Evolutionary conservation across 169 alveolate species (phyloP).

Genomic region (Eimeria maxima): DNA sequence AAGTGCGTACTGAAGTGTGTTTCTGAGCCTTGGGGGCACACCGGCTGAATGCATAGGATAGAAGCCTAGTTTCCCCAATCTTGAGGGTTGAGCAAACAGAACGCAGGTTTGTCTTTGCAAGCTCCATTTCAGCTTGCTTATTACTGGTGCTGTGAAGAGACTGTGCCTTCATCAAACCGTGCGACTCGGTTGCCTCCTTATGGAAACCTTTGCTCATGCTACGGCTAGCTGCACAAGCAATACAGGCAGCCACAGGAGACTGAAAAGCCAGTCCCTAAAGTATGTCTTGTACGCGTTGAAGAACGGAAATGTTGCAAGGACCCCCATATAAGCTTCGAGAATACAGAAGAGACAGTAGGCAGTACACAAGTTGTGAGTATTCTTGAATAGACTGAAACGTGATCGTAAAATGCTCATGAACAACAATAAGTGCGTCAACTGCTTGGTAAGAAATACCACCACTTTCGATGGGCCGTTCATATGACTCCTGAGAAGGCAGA

Average conservation of each 20-base stretch:
- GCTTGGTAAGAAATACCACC: not conserved
- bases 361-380: not conserved
- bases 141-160: not conserved
- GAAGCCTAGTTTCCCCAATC: slow-evolving; percentile 50
- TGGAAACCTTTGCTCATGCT: not conserved
- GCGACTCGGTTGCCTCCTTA: not conserved
- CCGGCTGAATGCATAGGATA: slow-evolving; percentile 62
- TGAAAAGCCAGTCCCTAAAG: not conserved
- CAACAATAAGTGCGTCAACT: not conserved
- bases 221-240: slow-evolving; percentile 26
- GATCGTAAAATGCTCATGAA: not conserved
- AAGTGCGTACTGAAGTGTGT: not conserved
- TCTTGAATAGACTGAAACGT: not conserved
- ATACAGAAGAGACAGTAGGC: not conserved
- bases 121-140: slow-evolving; percentile 38
- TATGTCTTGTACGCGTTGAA: not conserved
- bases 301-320: not conserved
- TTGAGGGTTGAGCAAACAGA: slow-evolving; percentile 26
- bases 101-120: slow-evolving; percentile 47
- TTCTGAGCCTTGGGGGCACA: not conserved
- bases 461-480: not conserved
- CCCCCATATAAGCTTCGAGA: not conserved
- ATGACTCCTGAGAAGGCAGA: not conserved
- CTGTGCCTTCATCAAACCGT: not conserved
- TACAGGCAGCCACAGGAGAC: not conserved